Evolutionary conservation across 345 rosid genomes (phyloP).

Genomic region (Anacardium occidentale): DNA sequence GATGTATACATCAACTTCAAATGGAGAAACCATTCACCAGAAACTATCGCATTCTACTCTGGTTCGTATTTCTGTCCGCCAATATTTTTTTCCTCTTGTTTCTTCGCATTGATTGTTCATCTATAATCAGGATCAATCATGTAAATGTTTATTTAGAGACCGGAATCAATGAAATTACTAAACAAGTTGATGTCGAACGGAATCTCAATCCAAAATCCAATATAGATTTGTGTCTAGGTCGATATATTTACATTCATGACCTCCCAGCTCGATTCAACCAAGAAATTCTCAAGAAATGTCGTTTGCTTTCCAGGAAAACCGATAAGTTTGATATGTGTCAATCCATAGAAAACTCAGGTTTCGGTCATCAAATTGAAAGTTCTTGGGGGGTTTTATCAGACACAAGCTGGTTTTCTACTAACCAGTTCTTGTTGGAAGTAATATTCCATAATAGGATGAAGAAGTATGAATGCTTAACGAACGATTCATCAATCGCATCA

Average conservation of each 20-base stretch:
- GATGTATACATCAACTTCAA: not conserved
- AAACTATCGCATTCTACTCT: not conserved
- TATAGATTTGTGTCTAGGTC: slow-evolving; percentile 33
- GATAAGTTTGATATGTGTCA: slow-evolving; percentile 39
- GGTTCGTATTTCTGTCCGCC: slow-evolving; percentile 18
- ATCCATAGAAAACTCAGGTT: slow-evolving; percentile 33
- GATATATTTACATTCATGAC: slow-evolving; percentile 39
- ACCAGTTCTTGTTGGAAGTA: slow-evolving; percentile 38
- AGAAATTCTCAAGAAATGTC: slow-evolving; percentile 35
- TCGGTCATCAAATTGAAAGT: slow-evolving; percentile 35
- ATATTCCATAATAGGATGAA: slow-evolving; percentile 48
- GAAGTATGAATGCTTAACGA: slow-evolving; percentile 40
- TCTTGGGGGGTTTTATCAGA: slow-evolving; percentile 23
- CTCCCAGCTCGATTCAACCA: slow-evolving; percentile 40
- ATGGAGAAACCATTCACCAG: slow-evolving; percentile 10
- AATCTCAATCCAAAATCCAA: not conserved
- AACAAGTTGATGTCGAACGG: not conserved
- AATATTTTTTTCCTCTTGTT: slow-evolving; percentile 6
- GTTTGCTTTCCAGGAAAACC: slow-evolving; percentile 25
- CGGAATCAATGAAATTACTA: not conserved
- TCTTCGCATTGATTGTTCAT: not conserved
- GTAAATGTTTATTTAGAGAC: not conserved
- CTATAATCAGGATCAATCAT: not conserved
- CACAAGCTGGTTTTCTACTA: slow-evolving; percentile 41
- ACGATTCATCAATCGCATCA: slow-evolving; percentile 42